Evolutionary conservation across 352 stramenopile genomes (phyloP), one percentile per base, ranked within the genome.

Genomic region (Blastocystis sp.): DNA sequence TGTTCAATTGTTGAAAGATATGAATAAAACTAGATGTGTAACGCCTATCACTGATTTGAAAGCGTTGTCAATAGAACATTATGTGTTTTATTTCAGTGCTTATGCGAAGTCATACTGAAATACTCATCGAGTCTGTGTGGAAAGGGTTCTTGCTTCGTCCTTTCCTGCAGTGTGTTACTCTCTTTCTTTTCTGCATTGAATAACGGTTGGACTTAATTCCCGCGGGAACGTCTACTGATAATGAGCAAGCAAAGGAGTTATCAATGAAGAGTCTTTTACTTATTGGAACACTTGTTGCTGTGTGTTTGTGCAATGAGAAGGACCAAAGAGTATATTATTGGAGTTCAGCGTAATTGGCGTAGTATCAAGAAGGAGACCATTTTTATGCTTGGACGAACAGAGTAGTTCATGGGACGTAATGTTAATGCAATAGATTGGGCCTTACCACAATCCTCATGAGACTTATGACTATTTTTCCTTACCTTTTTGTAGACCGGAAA

Each of bases 391-490:
- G 90, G 90, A 84, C 91, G 7, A 91, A 89, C 47, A 91, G 77
- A 54, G 73, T 84, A 50, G 9, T 23, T 66, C 3, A 7, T 29
- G 34, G n/a, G 13, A n/a, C 5, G 9, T 13, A 2, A 23, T 20
- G 23, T 8, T 68, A 11, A 66, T 45, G 2, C 7, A 47, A 20
- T 69, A 98, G 92, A 97, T 99, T 82, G 94, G 96, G 1, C 95
- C 95, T 69, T 98, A 97, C 91, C 95, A 98, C 91, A 98, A 98
- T 90, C 95, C 95, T 50, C 96, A 98, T 92, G 97, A 99, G 93
- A 98, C 96, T 61, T 99, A 99, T 92, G 96, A 96, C 91, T 99
- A 99, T 94, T 99, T 98, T 91, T 95, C 92, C 69, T 93, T 99
- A 64, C 97, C 97, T 20, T 99, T 98, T 92, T 99, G 97, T 91